Conservation (phyloP, 176 grass and related monocot species). For the Oryza glaberrima region DNA sequence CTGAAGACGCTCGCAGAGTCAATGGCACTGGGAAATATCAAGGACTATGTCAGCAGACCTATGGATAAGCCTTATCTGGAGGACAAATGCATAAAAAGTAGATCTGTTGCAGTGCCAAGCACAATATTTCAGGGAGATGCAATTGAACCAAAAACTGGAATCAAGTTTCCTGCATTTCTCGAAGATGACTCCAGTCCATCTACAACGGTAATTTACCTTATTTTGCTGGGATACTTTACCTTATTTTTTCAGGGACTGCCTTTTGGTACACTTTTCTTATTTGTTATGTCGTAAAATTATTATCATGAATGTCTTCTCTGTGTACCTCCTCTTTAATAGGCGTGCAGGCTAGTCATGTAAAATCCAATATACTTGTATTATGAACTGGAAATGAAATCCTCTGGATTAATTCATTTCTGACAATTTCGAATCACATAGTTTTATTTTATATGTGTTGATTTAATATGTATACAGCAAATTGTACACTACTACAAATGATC, state of each 20-base stretch:
- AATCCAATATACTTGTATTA: constrained; percentile 2
- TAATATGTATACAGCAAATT: background rate
- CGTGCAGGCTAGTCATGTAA: background rate
- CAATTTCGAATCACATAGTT: constrained; percentile 3
- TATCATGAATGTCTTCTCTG: background rate
- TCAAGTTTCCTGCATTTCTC: constrained; percentile 84
- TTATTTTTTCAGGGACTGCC: constrained; percentile 9
- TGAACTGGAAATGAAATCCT: background rate
- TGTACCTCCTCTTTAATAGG: background rate
- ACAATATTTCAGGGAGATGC: constrained; percentile 71
- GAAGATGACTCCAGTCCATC: constrained; percentile 64
- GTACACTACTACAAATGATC: background rate
- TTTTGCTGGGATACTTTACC: constrained; percentile 10
- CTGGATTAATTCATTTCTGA: background rate
- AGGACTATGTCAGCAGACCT: constrained; percentile 29
- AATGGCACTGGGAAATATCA: constrained; percentile 52
- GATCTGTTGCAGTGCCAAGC: constrained; percentile 53
- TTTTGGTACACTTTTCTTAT: background rate
- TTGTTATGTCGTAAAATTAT: background rate
- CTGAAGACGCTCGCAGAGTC: constrained; percentile 68
- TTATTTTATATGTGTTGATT: constrained; percentile 3
- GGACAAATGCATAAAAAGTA: constrained; percentile 47
- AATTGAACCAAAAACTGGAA: constrained; percentile 96
- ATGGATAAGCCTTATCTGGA: constrained; percentile 38
- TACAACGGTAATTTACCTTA: constrained; percentile 46